A percentile compares a stretch with the other conserved stretches of the same genome.
phyloP scores from a whole-genome alignment of 768 basidiomycete species.

The Termitomyces bulborhizus region DNA sequence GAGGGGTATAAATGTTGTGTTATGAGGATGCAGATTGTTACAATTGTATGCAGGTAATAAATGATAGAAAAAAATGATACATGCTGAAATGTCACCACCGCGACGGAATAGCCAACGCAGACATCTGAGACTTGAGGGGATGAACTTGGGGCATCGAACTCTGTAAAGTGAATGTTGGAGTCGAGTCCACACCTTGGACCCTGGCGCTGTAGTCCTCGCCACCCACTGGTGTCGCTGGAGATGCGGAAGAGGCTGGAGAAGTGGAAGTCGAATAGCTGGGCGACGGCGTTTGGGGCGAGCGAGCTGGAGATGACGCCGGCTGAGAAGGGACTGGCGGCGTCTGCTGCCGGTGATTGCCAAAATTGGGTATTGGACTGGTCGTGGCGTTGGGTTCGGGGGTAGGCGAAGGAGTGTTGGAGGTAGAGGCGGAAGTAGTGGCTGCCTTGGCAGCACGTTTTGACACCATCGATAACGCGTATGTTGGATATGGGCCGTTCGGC shows the following conservation, averaged over 20 bases:
- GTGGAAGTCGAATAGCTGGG: constrained; percentile 46
- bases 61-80: constrained; percentile 15
- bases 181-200: constrained; percentile 36
- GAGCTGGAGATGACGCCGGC: constrained; percentile 22
- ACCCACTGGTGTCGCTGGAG: constrained; percentile 52
- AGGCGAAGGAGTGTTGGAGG: constrained; percentile 28
- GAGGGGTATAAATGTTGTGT: constrained; percentile 8
- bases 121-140: constrained; percentile 56
- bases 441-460: constrained; percentile 53
- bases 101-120: constrained; percentile 55
- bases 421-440: constrained; percentile 29
- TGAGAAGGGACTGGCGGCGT: constrained; percentile 21
- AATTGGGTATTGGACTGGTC: constrained; percentile 43
- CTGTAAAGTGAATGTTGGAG: constrained; percentile 32
- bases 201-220: constrained; percentile 45
- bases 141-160: constrained; percentile 27
- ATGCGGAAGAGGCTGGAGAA: constrained; percentile 56
- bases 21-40: constrained; percentile 3
- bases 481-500: constrained; percentile 50
- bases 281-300: constrained; percentile 50
- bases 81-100: constrained; percentile 44
- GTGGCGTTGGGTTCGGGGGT: constrained; percentile 36
- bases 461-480: constrained; percentile 54
- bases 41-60: constrained; percentile 12
- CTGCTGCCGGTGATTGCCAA: constrained; percentile 30